Evolutionary conservation across 2,329 filamentous ascomycete genomes (phyloP).

Genomic region (Ceratocystis huliohia): DNA sequence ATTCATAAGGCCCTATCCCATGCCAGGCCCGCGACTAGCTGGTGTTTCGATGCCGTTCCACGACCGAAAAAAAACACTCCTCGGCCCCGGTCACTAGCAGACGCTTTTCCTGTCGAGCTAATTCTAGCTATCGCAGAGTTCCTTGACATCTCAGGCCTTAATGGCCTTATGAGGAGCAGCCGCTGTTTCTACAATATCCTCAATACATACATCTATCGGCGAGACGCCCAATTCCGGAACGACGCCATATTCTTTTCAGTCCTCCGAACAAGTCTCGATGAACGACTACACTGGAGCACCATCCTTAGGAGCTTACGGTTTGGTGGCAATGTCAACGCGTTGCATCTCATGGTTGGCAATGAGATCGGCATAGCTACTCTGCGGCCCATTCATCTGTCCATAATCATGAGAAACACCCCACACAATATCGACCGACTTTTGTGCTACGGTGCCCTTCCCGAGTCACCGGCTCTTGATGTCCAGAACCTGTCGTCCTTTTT

Average conservation of each 20-base stretch:
- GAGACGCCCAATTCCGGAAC: conserved; percentile 1
- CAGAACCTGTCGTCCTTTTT: conserved; percentile 4
- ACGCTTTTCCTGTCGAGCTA: conserved; percentile 9
- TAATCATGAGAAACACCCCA: conserved; percentile 7
- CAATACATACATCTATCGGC: conserved; percentile 9
- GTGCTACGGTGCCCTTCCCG: not conserved
- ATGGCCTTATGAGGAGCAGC: not conserved
- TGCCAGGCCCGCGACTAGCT: not conserved
- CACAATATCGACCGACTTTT: conserved; percentile 13
- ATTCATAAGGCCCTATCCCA: not conserved
- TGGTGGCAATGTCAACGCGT: conserved; percentile 11
- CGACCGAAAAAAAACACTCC: not conserved
- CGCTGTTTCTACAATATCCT: conserved; percentile 9
- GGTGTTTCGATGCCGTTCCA: not conserved
- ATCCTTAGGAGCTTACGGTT: conserved; percentile 13
- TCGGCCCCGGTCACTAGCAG: not conserved
- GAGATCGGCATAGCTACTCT: conserved; percentile 1
- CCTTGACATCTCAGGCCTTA: conserved; percentile 8
- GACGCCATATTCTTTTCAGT: conserved; percentile 13
- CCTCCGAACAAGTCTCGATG: not conserved
- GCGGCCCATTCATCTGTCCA: conserved; percentile 15
- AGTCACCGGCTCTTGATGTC: not conserved
- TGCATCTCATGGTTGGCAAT: conserved; percentile 4
- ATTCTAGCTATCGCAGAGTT: conserved; percentile 12
- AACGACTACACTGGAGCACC: not conserved